These are phyloP conservation scores for Coemansia sp. DNA, from an alignment of 192 early-diverging fungal species.

Conservation along the genomic window DNA sequence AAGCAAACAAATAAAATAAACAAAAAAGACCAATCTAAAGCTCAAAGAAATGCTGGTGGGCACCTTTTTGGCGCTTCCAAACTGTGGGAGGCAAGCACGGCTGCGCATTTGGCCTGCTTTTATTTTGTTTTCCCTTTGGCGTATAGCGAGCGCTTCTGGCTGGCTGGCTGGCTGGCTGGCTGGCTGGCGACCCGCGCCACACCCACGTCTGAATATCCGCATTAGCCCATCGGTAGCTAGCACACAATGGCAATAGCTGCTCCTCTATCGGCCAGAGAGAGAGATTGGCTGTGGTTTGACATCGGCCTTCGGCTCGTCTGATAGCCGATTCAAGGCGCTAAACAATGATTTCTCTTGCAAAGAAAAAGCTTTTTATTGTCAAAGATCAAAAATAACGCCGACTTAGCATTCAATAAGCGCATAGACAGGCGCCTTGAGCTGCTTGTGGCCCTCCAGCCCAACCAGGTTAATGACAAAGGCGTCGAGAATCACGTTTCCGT, in stretches of 20 bases:
- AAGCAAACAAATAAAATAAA: background rate
- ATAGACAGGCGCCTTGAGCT: constrained; percentile 83
- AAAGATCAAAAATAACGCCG: background rate
- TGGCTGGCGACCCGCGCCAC: background rate
- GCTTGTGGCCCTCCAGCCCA: constrained; percentile 74
- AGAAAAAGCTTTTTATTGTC: background rate
- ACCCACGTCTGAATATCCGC: no score
- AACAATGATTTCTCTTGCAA: no score
- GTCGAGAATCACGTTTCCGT: constrained; percentile 75
- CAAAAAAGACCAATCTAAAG: background rate
- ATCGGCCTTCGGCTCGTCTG: no score
- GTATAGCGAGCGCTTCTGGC: no score
- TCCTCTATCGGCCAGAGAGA: no score
- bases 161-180: background rate
- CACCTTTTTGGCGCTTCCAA: background rate
- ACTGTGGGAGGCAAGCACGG: background rate
- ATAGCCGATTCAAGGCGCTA: no score
- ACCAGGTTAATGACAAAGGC: constrained; percentile 91
- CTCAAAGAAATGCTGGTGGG: background rate
- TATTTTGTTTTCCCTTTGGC: background rate
- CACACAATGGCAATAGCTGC: no score
- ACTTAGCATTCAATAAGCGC: constrained; percentile 67
- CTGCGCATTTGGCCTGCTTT: background rate
- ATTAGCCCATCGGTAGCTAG: no score
- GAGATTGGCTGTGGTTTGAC: no score